Evolutionary conservation across 257 asterid genomes (phyloP).

Genomic region (Scutellaria galericulata): DNA sequence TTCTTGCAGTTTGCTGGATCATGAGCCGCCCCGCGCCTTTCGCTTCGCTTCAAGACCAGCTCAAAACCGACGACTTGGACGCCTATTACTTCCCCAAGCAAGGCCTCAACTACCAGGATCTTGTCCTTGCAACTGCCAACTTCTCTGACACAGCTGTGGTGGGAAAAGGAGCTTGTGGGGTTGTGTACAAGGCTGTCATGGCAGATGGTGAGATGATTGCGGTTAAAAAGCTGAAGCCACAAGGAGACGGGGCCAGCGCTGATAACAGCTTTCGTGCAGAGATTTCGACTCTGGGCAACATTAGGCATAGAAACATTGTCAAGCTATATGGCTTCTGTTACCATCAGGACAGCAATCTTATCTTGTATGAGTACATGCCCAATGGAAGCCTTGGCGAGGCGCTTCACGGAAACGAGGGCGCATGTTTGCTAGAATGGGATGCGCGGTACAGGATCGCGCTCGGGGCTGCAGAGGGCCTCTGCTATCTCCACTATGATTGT

Average conservation of each 20-base stretch:
- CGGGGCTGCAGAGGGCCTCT: conserved; percentile 86
- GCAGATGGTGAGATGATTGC: conserved; percentile 68
- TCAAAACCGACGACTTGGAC: conserved; percentile 50
- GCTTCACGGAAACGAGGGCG: conserved; percentile 55
- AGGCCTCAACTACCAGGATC: conserved; percentile 75
- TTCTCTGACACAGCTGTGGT: conserved; percentile 63
- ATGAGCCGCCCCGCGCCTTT: conserved; percentile 46
- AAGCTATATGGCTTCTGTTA: conserved; percentile 74
- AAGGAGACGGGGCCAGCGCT: conserved; percentile 59
- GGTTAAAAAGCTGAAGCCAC: conserved; percentile 67
- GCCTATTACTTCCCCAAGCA: conserved; percentile 69
- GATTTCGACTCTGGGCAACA: conserved; percentile 79
- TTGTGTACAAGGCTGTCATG: conserved; percentile 80
- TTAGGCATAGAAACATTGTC: conserved; percentile 82
- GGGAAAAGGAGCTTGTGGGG: conserved; percentile 90
- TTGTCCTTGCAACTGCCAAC: conserved; percentile 72
- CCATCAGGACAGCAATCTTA: conserved; percentile 76
- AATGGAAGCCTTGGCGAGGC: conserved; percentile 88
- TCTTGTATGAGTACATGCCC: conserved; percentile 77
- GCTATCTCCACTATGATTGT: conserved; percentile 82
- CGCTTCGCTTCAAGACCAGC: conserved; percentile 53
- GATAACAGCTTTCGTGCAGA: conserved; percentile 90
- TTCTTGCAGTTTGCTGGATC: conserved; percentile 60
- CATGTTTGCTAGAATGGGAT: conserved; percentile 63
- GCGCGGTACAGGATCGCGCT: conserved; percentile 72